Base-by-base conservation (phyloP, 2,329 filamentous ascomycete genomes). In the Penicillium sp. region DNA sequence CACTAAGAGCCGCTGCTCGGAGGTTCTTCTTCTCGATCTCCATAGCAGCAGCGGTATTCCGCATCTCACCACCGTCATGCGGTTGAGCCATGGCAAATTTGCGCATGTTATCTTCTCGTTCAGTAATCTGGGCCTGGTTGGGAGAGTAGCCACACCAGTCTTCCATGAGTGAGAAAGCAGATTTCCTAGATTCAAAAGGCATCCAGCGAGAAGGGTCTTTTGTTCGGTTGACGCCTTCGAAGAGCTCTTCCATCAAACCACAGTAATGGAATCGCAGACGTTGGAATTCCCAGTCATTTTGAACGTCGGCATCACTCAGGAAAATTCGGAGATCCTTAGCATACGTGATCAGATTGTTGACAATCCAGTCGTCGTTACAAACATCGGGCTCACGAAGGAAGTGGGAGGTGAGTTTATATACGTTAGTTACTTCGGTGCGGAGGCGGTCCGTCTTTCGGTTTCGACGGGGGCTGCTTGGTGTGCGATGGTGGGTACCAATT, bases 91-190 rank as follows among this genome's bases (percentile, higher is more conserved):
- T 87, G 63, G 95, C 83, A 3, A 90, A 91, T 65, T 93, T 90
- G 44, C 91, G 85, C 88, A 97, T 96, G 35, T 85, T 89, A 60
- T 96, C 90, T 74, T 97, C 93, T 60, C 92, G 84, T 57, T 88
- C 87, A 5, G 88, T 85, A 42, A 96, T 90, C 62, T 96, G 90
- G 14, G 79, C 82, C 71, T 96, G 92, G 62, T 97, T 96, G 0
- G 93, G 92, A 8, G 93, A 96, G 72, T 96, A 97, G 2, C 95
- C 95, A 72, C 95, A 99, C 96, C 96, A 99, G 63, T 98, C 93
- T 75, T 99, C 95, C 93, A 99, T 98, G 48, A 99, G 79, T 0
- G 93, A 88, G 70, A 99, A 99, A 0, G 93, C 90, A 5, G 95
- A 97, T 72, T 97, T 96, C 42, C 96, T 84, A 13, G 93, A 91